Conservation (phyloP, 106 monocot genomes). For the Narthecium ossifragum region DNA sequence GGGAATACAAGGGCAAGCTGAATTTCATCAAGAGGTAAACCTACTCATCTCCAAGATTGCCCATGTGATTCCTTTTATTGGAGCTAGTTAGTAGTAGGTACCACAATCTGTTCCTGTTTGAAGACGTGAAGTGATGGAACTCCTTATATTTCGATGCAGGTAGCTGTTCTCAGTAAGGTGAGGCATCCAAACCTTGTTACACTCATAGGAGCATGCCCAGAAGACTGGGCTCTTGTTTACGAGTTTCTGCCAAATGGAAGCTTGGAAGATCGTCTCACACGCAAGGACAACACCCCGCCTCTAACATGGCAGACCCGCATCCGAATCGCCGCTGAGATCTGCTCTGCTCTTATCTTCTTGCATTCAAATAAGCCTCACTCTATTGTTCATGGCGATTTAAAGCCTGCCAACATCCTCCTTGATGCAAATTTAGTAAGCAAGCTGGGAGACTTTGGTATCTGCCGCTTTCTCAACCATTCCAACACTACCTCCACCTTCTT, state of each 20-base stretch:
- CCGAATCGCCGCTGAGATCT: conserved; percentile 10
- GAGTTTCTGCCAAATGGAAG: conserved; percentile 24
- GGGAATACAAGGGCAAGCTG: conserved; percentile 4
- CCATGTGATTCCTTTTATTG: too few relatives aligned
- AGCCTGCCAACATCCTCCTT: conserved; percentile 20
- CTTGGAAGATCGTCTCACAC: conserved; percentile 8
- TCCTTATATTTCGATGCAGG: too few relatives aligned
- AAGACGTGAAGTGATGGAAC: too few relatives aligned
- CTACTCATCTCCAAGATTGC: too few relatives aligned
- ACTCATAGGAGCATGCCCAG: conserved; percentile 17
- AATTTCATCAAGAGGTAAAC: conserved; percentile 12
- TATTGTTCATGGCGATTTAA: conserved; percentile 13
- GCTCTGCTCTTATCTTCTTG: conserved; percentile 12
- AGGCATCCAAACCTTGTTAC: conserved; percentile 15
- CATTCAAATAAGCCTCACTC: conserved; percentile 9
- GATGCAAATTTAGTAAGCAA: conserved; percentile 18
- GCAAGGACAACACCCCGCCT: conserved; percentile 3
- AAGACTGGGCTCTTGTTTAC: conserved; percentile 16
- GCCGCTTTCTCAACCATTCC: not conserved
- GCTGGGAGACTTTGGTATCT: conserved; percentile 30
- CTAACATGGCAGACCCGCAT: conserved; percentile 13
- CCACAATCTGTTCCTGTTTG: too few relatives aligned
- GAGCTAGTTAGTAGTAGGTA: too few relatives aligned
- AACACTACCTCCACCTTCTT: not conserved
- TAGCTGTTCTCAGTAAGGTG: conserved; percentile 6